Conservation (phyloP, 1,139 yeast species). For the Yamadazyma friedrichii region DNA sequence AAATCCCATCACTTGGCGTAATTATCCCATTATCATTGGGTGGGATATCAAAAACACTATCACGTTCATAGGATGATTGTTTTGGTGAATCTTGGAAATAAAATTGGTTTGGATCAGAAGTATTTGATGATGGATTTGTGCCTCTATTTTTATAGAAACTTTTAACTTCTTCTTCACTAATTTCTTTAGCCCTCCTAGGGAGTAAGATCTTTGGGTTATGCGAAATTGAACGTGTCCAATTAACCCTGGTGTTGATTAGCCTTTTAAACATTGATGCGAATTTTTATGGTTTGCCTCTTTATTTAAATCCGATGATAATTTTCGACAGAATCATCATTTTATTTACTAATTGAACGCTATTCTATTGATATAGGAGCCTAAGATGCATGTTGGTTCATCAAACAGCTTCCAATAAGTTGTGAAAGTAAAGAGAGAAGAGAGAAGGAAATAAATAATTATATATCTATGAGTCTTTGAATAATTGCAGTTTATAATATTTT, state of each 20-base stretch:
- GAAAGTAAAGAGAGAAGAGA: background rate
- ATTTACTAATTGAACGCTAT: too few relatives aligned
- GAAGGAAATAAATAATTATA: conserved; percentile 1
- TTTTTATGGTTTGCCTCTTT: background rate
- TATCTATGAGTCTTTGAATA: background rate
- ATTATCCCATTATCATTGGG: conserved; percentile 49
- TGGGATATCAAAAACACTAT: conserved; percentile 32
- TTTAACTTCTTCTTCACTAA: conserved; percentile 38
- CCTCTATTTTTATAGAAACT: conserved; percentile 18
- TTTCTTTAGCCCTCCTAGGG: conserved; percentile 29
- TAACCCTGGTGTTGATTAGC: conserved; percentile 1
- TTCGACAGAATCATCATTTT: background rate
- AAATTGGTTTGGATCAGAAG: conserved; percentile 17
- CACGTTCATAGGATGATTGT: conserved; percentile 25
- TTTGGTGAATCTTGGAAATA: conserved; percentile 32
- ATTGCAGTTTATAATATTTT: too few relatives aligned
- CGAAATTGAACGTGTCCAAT: background rate
- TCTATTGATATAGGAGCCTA: too few relatives aligned
- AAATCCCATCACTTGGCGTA: conserved; percentile 54
- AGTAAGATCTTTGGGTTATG: conserved; percentile 1
- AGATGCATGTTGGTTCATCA: too few relatives aligned
- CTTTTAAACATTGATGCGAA: conserved; percentile 2
- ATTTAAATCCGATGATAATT: too few relatives aligned
- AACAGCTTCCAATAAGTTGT: too few relatives aligned
- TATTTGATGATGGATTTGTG: conserved; percentile 1